Evolutionary conservation across 1,139 yeast genomes (phyloP).

Genomic region (Tardiomyces depauwii): DNA sequence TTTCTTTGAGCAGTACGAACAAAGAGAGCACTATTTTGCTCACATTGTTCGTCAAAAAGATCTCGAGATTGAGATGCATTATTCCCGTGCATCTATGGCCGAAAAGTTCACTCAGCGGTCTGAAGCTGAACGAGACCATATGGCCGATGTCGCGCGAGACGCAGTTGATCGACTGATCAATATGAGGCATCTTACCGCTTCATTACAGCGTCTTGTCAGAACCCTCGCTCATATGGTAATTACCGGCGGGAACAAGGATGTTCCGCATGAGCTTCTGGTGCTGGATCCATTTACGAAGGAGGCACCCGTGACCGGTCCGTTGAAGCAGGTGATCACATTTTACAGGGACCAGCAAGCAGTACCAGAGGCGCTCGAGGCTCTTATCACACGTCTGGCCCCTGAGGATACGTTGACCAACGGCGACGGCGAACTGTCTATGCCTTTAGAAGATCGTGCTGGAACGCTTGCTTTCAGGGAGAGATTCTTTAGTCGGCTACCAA

Average conservation of each 20-base stretch:
- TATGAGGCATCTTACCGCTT: not conserved
- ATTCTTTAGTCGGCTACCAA: no score
- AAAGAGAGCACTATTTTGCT: conserved; percentile 9
- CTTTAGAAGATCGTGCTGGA: no score
- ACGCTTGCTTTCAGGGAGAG: no score
- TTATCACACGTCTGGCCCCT: no score
- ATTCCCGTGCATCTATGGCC: conserved; percentile 6
- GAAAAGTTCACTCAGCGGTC: not conserved
- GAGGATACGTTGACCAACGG: no score
- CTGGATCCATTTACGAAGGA: no score
- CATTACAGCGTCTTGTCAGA: conserved; percentile 1
- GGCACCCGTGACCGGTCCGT: no score
- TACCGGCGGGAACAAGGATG: not conserved
- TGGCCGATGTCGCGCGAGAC: no score
- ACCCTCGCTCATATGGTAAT: not conserved
- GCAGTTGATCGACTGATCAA: not conserved
- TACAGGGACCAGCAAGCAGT: no score
- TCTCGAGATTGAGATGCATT: conserved; percentile 8
- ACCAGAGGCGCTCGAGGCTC: no score
- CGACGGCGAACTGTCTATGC: no score
- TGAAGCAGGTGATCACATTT: no score
- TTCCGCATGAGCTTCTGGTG: not conserved
- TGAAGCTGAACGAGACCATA: not conserved
- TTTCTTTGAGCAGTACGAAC: conserved; percentile 9
- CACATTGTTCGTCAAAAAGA: conserved; percentile 8